phyloP scores from a whole-genome alignment of 2,329 filamentous ascomycete species.

The Apiospora arundinis region DNA sequence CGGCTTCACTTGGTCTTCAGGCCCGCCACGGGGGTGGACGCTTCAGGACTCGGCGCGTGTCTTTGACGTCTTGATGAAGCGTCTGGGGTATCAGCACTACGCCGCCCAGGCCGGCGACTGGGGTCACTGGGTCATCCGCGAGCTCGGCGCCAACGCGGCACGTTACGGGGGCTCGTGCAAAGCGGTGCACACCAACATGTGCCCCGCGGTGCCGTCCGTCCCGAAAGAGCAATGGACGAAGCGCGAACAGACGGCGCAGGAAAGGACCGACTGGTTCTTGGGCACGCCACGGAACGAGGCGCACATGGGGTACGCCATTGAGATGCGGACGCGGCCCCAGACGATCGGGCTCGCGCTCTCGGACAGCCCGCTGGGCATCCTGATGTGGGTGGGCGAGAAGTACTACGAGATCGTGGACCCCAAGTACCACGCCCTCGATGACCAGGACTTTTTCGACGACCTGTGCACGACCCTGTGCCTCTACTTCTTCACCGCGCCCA shows the following conservation, averaged over 20 bases:
- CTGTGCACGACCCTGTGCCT: conserved; percentile 32
- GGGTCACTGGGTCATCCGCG: conserved; percentile 47
- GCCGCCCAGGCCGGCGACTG: conserved; percentile 44
- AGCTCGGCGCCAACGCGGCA: conserved; percentile 38
- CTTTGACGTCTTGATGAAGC: conserved; percentile 45
- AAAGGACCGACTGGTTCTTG: conserved; percentile 39
- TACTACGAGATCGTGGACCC: conserved; percentile 30
- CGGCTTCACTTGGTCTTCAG: too few relatives aligned
- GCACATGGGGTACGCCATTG: conserved; percentile 49
- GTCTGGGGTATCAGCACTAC: conserved; percentile 47
- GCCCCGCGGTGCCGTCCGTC: conserved; percentile 43
- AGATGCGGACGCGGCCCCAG: conserved; percentile 49
- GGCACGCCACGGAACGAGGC: conserved; percentile 33
- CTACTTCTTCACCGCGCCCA: conserved; percentile 34
- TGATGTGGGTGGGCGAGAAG: conserved; percentile 52
- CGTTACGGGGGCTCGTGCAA: conserved; percentile 41
- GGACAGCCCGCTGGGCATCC: conserved; percentile 50
- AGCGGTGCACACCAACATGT: conserved; percentile 49
- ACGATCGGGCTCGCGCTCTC: conserved; percentile 49
- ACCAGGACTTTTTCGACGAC: conserved; percentile 27
- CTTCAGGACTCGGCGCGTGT: conserved; percentile 45
- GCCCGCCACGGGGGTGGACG: too few relatives aligned
- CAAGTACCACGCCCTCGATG: conserved; percentile 22
- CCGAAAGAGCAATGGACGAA: conserved; percentile 36
- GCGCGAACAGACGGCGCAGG: conserved; percentile 41